Evolutionary conservation across 2,329 filamentous ascomycete genomes (phyloP).

Genomic region (Malbranchea zuffiana): DNA sequence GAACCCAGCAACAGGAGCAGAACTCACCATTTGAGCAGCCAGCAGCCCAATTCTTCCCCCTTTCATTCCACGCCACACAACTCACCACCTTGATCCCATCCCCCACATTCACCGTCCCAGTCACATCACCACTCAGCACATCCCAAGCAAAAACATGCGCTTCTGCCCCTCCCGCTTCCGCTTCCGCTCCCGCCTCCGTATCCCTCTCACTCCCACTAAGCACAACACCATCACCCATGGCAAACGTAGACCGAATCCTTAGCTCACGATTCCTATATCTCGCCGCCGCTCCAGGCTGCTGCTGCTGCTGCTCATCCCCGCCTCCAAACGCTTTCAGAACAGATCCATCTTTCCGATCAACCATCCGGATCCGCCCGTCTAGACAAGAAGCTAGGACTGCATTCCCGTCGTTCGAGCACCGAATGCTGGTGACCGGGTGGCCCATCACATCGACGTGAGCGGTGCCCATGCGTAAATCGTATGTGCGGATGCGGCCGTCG

Average conservation of each 20-base stretch:
- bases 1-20: not conserved
- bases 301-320: slow-evolving; percentile 5
- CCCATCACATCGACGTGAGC: slow-evolving; percentile 58
- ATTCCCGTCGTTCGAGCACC: slow-evolving; percentile 59
- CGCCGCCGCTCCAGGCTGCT: slow-evolving; percentile 1
- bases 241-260: slow-evolving; percentile 65
- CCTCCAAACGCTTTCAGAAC: slow-evolving; percentile 62
- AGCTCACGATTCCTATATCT: slow-evolving; percentile 55
- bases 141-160: slow-evolving; percentile 59
- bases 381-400: slow-evolving; percentile 63
- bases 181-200: too few species aligned
- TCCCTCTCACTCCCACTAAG: slow-evolving; percentile 69
- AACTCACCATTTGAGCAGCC: slow-evolving; percentile 34
- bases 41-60: slow-evolving; percentile 29
- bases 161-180: slow-evolving; percentile 14
- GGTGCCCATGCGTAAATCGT: slow-evolving; percentile 70
- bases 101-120: slow-evolving; percentile 46
- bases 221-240: slow-evolving; percentile 64
- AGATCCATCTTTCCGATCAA: slow-evolving; percentile 66
- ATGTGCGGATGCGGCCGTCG: slow-evolving; percentile 68
- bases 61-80: slow-evolving; percentile 38
- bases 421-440: slow-evolving; percentile 62
- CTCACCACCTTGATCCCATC: slow-evolving; percentile 34
- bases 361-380: slow-evolving; percentile 65
- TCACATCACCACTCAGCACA: slow-evolving; percentile 58